These are phyloP conservation scores for Microcos paniculata DNA, from an alignment of 345 rosid genomes.

Conservation along the genomic window DNA sequence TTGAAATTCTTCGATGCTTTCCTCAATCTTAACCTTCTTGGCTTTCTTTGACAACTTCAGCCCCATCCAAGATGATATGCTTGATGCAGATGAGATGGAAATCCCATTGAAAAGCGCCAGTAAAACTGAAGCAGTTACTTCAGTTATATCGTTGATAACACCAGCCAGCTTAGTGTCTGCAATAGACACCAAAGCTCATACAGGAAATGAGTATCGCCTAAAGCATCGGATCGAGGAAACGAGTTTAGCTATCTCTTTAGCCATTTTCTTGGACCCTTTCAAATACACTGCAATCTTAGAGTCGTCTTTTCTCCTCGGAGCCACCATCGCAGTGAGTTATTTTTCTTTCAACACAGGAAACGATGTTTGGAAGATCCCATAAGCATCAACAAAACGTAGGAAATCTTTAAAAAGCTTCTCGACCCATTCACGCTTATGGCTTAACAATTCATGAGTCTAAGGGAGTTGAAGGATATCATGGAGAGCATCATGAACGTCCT, in stretches of 20 bases:
- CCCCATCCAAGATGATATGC: constrained; percentile 29
- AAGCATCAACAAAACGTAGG: constrained; percentile 51
- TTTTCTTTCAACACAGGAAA: constrained; percentile 44
- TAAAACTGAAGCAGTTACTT: constrained; percentile 42
- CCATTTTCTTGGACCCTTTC: constrained; percentile 37
- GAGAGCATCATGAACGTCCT: constrained; percentile 39
- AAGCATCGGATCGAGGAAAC: constrained; percentile 21
- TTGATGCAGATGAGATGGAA: constrained; percentile 24
- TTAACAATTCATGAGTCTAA: constrained; percentile 46
- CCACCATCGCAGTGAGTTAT: constrained; percentile 45
- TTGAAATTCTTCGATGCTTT: constrained; percentile 43
- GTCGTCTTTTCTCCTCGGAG: constrained; percentile 51
- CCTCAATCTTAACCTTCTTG: constrained; percentile 27
- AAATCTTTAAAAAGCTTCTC: constrained; percentile 57
- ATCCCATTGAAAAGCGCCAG: constrained; percentile 40
- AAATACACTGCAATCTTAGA: constrained; percentile 29
- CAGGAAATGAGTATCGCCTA: constrained; percentile 16
- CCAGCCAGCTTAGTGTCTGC: constrained; percentile 32
- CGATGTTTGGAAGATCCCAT: constrained; percentile 50
- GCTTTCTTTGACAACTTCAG: constrained; percentile 28
- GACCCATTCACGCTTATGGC: constrained; percentile 34
- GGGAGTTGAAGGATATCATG: constrained; percentile 58
- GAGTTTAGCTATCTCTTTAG: constrained; percentile 43
- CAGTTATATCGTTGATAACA: constrained; percentile 32
- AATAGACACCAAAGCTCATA: constrained; percentile 2